Conservation (phyloP, 1,284 basidiomycete species). For the Neonothopanus nambi region DNA sequence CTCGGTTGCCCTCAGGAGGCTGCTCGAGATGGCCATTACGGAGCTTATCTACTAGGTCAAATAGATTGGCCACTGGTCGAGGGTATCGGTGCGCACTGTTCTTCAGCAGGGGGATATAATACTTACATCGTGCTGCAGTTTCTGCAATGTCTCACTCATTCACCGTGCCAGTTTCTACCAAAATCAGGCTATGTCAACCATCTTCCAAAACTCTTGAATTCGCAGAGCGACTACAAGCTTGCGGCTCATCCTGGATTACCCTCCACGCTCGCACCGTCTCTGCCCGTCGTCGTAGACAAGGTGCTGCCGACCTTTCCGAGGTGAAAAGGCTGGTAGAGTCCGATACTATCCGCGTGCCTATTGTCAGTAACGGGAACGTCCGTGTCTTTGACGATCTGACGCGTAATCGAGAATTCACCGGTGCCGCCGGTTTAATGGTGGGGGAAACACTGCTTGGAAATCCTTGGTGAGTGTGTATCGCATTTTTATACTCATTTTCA, state of each 20-base stretch:
- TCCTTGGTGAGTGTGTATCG: constrained; percentile 51
- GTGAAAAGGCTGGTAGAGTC: constrained; percentile 55
- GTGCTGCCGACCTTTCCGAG: constrained; percentile 62
- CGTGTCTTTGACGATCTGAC: constrained; percentile 55
- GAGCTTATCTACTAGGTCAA: constrained; percentile 69
- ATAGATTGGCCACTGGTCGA: constrained; percentile 71
- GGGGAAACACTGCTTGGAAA: constrained; percentile 72
- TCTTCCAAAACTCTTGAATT: constrained; percentile 54
- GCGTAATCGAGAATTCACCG: constrained; percentile 53
- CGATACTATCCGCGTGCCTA: constrained; percentile 44
- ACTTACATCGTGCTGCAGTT: constrained; percentile 35
- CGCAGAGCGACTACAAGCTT: constrained; percentile 54
- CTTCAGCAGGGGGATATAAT: background rate
- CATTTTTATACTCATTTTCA: background rate
- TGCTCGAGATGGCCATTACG: constrained; percentile 66
- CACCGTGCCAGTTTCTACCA: constrained; percentile 62
- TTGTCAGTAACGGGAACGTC: constrained; percentile 80
- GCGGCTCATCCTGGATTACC: constrained; percentile 66
- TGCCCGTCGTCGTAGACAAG: constrained; percentile 62
- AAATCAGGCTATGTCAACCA: constrained; percentile 64
- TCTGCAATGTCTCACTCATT: constrained; percentile 59
- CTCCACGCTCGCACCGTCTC: constrained; percentile 74
- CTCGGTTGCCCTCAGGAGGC: constrained; percentile 72
- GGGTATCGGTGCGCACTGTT: constrained; percentile 52
- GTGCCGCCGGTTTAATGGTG: constrained; percentile 78